Percentiles rank a stretch among this genome's conserved stretches.
Evolutionary conservation across 768 basidiomycete genomes (phyloP).

Genomic region (Mycena indigotica): DNA sequence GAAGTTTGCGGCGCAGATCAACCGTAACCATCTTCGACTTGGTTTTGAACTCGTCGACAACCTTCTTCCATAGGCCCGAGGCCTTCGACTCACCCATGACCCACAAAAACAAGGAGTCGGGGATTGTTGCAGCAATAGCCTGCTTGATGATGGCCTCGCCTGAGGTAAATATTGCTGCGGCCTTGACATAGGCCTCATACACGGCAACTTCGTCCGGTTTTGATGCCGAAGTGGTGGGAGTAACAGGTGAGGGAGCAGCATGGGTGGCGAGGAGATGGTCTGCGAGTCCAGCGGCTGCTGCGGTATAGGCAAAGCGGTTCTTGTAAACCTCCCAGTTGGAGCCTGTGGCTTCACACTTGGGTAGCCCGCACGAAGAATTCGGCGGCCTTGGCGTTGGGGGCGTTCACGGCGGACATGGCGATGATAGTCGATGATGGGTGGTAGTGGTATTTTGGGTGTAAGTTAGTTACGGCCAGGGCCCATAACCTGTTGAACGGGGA

Average conservation of each 20-base stretch:
- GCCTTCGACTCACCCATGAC: slow-evolving; percentile 8
- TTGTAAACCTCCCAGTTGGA: slow-evolving; percentile 25
- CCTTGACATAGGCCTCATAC: slow-evolving; percentile 9
- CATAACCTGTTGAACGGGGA: slow-evolving; percentile 13
- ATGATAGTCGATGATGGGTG: not conserved
- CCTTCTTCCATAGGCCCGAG: slow-evolving; percentile 23
- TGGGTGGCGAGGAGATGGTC: not conserved
- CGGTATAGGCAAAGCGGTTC: slow-evolving; percentile 15
- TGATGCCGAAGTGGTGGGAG: not conserved
- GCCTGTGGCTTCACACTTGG: slow-evolving; percentile 23
- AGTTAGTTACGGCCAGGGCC: slow-evolving; percentile 13
- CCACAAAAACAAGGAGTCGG: slow-evolving; percentile 25
- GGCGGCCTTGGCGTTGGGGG: not conserved
- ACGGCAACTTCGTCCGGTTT: not conserved
- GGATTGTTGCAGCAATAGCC: slow-evolving; percentile 24
- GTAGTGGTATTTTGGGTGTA: slow-evolving; percentile 1
- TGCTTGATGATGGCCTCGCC: slow-evolving; percentile 26
- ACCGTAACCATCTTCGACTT: slow-evolving; percentile 26
- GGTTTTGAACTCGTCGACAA: slow-evolving; percentile 23
- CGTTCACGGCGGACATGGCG: slow-evolving; percentile 1
- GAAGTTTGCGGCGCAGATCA: slow-evolving; percentile 25
- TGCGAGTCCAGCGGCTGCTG: slow-evolving; percentile 10
- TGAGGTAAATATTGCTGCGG: slow-evolving; percentile 4
- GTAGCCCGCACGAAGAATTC: slow-evolving; percentile 14
- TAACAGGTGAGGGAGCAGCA: not conserved